Conservation (phyloP, 208 protist genomes). For the Tritrichomonas musculus region DNA sequence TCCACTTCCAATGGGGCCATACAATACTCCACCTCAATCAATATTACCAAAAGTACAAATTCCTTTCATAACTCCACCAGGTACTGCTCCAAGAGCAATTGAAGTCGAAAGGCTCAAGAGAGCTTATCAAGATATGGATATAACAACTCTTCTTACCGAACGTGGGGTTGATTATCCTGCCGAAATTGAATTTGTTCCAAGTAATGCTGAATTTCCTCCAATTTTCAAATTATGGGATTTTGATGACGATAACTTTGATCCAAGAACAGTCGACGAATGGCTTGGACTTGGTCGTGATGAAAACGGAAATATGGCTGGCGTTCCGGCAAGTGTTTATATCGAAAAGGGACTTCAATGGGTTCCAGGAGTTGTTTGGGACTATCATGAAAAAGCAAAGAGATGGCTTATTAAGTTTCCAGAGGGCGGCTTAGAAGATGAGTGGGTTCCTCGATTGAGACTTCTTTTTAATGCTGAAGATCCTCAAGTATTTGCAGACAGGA, state of each 20-base stretch:
- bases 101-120: constrained; percentile 25
- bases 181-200: neutral
- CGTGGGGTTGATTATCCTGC: neutral
- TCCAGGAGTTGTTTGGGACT: neutral
- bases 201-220: neutral
- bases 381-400: neutral
- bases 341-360: neutral
- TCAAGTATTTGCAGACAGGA: neutral
- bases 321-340: neutral
- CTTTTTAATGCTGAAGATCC: neutral
- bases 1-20: neutral
- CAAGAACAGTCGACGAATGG: neutral
- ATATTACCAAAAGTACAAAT: constrained; percentile 34
- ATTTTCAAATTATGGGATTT: constrained; percentile 31
- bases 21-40: neutral
- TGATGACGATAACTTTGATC: constrained; percentile 19
- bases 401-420: constrained; percentile 1
- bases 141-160: neutral
- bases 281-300: neutral
- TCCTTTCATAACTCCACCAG: constrained; percentile 20
- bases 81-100: neutral
- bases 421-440: neutral
- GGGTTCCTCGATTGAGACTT: neutral
- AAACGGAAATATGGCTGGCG: neutral
- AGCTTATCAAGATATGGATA: neutral